Evolutionary conservation across 768 basidiomycete genomes (phyloP).

Genomic region (Guyanaporus albipodus): DNA sequence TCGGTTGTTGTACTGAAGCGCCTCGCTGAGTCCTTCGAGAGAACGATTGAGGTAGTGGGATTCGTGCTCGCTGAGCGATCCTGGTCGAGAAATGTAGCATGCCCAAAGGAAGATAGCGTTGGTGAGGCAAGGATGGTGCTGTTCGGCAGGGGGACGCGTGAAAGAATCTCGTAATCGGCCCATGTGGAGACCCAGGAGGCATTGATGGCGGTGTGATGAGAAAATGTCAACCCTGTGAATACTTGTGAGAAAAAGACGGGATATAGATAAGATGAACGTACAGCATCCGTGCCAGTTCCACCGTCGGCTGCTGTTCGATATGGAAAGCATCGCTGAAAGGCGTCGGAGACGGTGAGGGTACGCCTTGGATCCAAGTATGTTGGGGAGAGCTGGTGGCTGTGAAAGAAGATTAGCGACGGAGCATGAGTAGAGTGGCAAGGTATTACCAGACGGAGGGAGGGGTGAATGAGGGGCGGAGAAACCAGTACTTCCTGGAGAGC

Average conservation of each 20-base stretch:
- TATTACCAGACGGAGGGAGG: constrained; percentile 52
- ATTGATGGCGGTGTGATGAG: constrained; percentile 69
- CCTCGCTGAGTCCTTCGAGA: constrained; percentile 59
- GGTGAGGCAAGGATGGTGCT: constrained; percentile 72
- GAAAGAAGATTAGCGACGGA: constrained; percentile 6
- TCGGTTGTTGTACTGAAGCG: constrained; percentile 51
- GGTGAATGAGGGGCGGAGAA: constrained; percentile 56
- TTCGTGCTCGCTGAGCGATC: constrained; percentile 67
- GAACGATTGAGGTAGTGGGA: constrained; percentile 63
- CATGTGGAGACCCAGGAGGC: constrained; percentile 66
- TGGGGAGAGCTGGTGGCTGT: constrained; percentile 49
- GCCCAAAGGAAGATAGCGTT: constrained; percentile 83
- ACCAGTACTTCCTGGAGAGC: constrained; percentile 50
- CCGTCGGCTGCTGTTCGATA: constrained; percentile 43
- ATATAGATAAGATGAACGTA: constrained; percentile 32
- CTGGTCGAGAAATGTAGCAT: constrained; percentile 73
- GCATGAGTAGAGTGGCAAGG: not conserved
- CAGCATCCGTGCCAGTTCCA: constrained; percentile 67
- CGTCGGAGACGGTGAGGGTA: constrained; percentile 50
- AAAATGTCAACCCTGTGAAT: constrained; percentile 65
- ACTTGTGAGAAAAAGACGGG: constrained; percentile 4
- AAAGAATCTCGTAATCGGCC: constrained; percentile 62
- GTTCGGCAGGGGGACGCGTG: constrained; percentile 48
- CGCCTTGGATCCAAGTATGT: constrained; percentile 46
- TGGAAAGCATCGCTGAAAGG: constrained; percentile 51